A percentile compares a stretch with the other conserved stretches of the same genome.
Conservation (phyloP, 2,329 filamentous ascomycete species). For the Talaromyces sp. region DNA sequence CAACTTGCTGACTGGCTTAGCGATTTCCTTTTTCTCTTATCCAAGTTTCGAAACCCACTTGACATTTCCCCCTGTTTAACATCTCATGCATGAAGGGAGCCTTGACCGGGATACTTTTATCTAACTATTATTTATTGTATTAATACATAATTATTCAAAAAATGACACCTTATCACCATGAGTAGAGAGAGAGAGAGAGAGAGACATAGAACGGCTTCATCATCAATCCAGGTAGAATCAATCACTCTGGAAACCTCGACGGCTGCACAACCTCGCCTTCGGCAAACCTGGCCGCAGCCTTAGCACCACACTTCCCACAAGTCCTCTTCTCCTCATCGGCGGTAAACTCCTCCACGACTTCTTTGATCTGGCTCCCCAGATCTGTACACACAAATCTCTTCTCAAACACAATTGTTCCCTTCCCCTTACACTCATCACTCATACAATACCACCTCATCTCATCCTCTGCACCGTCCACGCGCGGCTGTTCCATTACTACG, state of each 20-base stretch:
- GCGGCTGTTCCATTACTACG: conserved; percentile 81
- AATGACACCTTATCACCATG: neutral
- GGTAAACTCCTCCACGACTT: conserved; percentile 78
- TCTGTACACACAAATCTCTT: conserved; percentile 83
- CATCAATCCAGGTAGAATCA: neutral
- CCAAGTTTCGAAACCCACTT: neutral
- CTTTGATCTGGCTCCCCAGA: conserved; percentile 90
- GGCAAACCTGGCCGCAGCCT: conserved; percentile 57
- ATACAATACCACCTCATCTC: conserved; percentile 75
- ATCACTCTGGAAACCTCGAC: conserved; percentile 34
- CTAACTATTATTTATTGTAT: conserved; percentile 15
- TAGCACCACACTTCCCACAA: conserved; percentile 70
- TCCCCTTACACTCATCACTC: conserved; percentile 55
- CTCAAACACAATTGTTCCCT: conserved; percentile 74
- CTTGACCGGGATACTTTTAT: neutral
- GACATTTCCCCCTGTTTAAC: neutral
- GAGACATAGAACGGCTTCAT: neutral
- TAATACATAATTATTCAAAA: conserved; percentile 16
- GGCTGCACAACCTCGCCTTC: conserved; percentile 45
- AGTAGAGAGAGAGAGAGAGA: neutral
- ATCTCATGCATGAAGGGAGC: neutral
- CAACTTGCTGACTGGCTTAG: conserved; percentile 1
- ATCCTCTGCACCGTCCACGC: conserved; percentile 68
- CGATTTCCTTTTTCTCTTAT: neutral
- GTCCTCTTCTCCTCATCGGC: conserved; percentile 64